A percentile compares a stretch with the other conserved stretches of the same genome.
Evolutionary conservation across 2,329 filamentous ascomycete genomes (phyloP).

Genomic region (Fusarium foetens): DNA sequence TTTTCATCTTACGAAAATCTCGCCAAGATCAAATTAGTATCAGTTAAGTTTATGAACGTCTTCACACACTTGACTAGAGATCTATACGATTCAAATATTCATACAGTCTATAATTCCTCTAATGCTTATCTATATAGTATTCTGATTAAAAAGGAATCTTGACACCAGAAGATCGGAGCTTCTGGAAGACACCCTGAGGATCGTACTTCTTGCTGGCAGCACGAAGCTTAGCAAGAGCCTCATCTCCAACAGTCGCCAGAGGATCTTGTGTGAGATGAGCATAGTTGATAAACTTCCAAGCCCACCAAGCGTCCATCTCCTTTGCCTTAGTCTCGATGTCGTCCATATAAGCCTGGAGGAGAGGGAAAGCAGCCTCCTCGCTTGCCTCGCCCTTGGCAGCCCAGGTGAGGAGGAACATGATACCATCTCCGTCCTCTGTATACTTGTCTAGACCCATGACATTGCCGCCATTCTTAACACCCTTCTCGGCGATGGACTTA

Average conservation of each 20-base stretch:
- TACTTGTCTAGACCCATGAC: conserved; percentile 49
- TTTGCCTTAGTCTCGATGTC: conserved; percentile 44
- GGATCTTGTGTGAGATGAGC: conserved; percentile 53
- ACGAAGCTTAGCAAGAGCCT: conserved; percentile 49
- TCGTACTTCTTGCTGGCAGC: conserved; percentile 52
- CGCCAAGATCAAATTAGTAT: neutral
- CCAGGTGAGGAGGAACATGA: conserved; percentile 48
- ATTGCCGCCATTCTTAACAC: conserved; percentile 48
- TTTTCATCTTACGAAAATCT: neutral
- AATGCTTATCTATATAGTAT: neutral
- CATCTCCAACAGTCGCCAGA: conserved; percentile 51
- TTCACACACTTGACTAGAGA: too few species aligned
- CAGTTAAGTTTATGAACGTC: too few species aligned
- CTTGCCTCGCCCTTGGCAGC: conserved; percentile 49
- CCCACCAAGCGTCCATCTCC: conserved; percentile 41
- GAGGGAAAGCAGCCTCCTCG: conserved; percentile 49
- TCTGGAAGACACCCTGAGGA: conserved; percentile 52
- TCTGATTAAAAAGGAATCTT: conserved; percentile 42
- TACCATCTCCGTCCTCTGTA: conserved; percentile 42
- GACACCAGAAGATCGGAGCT: conserved; percentile 47
- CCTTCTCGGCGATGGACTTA: conserved; percentile 46
- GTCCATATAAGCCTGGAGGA: conserved; percentile 49
- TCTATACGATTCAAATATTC: too few species aligned
- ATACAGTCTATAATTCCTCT: neutral
- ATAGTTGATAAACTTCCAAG: conserved; percentile 58